phyloP scores from a whole-genome alignment of 805 yeast species.

The Lachancea mirantina region DNA sequence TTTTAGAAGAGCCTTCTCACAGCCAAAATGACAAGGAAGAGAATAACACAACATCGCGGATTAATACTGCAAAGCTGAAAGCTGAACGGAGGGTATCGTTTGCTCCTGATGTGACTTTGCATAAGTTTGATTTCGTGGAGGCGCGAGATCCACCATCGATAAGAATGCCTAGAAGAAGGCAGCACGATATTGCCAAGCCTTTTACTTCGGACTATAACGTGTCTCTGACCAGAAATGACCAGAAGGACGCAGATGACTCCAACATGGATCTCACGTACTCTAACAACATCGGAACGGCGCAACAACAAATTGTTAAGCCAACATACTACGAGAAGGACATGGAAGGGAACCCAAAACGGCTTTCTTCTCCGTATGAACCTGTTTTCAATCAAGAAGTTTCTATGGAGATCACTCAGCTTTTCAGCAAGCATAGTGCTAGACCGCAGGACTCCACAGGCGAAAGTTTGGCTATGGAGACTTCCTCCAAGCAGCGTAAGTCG shows the following conservation, averaged over 20 bases:
- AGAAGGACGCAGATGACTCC: no score
- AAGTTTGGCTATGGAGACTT: no score
- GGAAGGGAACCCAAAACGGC: not conserved
- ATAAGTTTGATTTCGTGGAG: constrained; percentile 42
- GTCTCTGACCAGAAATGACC: no score
- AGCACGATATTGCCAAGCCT: no score
- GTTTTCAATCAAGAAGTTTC: constrained; percentile 14
- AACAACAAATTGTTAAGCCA: no score
- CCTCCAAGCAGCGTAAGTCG: no score
- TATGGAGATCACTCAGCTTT: constrained; percentile 21
- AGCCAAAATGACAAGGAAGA: constrained; percentile 15
- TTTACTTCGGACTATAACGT: no score
- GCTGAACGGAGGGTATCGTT: constrained; percentile 56
- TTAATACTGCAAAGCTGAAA: constrained; percentile 16
- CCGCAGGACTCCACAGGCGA: constrained; percentile 5
- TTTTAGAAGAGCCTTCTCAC: constrained; percentile 7
- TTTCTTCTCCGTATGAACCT: constrained; percentile 6
- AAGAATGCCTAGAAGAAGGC: constrained; percentile 20
- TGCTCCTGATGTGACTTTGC: constrained; percentile 68
- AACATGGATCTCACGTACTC: no score
- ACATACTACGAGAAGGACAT: no score
- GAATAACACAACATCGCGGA: constrained; percentile 27
- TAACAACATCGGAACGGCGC: no score
- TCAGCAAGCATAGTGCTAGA: constrained; percentile 13
- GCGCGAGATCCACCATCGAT: constrained; percentile 18